Base-by-base conservation (phyloP, 2,329 filamentous ascomycete species). In the Alternaria gaisen region DNA sequence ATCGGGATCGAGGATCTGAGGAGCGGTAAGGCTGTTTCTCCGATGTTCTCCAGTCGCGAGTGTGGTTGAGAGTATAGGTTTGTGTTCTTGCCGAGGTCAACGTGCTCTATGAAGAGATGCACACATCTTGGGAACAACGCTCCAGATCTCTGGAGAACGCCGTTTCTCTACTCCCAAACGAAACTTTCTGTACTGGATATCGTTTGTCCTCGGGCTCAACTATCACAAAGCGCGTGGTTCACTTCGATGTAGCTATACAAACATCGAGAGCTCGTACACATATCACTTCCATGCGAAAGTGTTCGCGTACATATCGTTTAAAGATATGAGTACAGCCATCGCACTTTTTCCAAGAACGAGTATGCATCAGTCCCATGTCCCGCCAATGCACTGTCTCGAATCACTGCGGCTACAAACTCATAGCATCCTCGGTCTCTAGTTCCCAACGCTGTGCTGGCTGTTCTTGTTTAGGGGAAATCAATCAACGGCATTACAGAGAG, bases 1-100 rank as follows among this genome's bases (percentile, higher is more conserved):
- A 32, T 44, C 14, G 22, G 18, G 20, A 38, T 55, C 8, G 41
- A 32, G 32, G 43, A 57, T 57, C 56, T 20, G 51, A 16, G 22
- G 10, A 16, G 12, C 16, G 42, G 11, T 47, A 22, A 11, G 1
- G 22, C 34, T 11, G 38, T 53, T 51, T 62, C 56, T 64, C 62
- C 60, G 59, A 28, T 32, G 34, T 57, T 58, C 50, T 60, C 63
- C 63, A 53, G 55, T 43, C 34, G 46, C 7, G 56, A 24, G n/a
- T 14, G 4, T 34, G 24, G 38, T 53, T 53, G 30, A 40, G 2
- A 9, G 18, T 30, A 18, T 16, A 47, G 34, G 20, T 32, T 46
- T 18, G 30, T 22, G 24, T 14, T 40, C 32, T 26, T 34, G 20
- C 30, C 18, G 38, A 14, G 28, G 32, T 36, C 14, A 38, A 36